These are phyloP conservation scores for Penicillium sclerotigenum DNA, from an alignment of 2,329 filamentous ascomycete species.

Conservation along the genomic window DNA sequence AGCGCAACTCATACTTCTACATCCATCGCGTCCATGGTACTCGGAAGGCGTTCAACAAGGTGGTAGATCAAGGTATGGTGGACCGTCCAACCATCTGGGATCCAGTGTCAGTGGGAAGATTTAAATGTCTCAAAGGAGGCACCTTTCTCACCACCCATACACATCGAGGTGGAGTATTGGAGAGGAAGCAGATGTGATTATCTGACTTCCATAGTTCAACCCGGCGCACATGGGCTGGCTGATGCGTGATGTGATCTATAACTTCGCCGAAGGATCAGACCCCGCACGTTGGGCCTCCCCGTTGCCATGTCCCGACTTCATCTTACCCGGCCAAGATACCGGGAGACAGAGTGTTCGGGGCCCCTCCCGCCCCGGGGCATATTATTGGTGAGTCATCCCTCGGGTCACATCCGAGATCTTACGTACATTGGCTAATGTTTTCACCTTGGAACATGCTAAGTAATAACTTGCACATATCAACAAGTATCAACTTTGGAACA, in stretches of 20 bases:
- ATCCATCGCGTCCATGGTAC: neutral
- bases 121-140: too few relatives aligned
- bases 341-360: neutral
- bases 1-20: neutral
- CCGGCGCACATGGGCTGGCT: neutral
- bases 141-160: too few relatives aligned
- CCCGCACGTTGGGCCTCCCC: neutral
- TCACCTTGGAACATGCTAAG: neutral
- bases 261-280: neutral
- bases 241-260: neutral
- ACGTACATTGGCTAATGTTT: neutral
- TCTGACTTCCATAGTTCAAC: too few relatives aligned
- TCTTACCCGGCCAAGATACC: too few relatives aligned
- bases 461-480: neutral
- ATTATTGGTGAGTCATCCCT: conserved; percentile 4
- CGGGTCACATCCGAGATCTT: conserved; percentile 4
- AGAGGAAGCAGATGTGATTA: too few relatives aligned
- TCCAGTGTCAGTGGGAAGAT: too few relatives aligned
- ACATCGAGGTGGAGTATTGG: too few relatives aligned
- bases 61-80: too few relatives aligned
- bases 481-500: neutral
- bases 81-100: too few relatives aligned
- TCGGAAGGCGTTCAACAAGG: neutral
- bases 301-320: neutral
- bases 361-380: neutral